Conservation (phyloP, 805 yeast species). For the Metschnikowia henanensis region DNA sequence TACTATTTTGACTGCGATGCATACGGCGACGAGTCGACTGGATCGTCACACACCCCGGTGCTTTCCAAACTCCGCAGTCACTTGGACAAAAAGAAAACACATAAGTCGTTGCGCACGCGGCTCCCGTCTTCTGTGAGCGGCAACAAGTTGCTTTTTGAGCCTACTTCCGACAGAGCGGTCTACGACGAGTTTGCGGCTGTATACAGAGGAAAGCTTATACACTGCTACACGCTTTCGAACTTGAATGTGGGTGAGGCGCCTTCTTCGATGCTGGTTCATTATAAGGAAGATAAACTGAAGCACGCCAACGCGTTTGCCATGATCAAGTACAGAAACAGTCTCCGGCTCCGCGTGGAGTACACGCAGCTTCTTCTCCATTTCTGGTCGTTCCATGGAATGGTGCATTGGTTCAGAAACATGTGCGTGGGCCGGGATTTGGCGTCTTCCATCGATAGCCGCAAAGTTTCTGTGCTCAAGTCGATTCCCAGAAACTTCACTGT, state of each 20-base stretch:
- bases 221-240: slow-evolving; percentile 32
- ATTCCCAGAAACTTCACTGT: slow-evolving; percentile 15
- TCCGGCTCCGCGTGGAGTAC: slow-evolving; percentile 40
- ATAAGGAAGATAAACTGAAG: slow-evolving; percentile 22
- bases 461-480: slow-evolving; percentile 25
- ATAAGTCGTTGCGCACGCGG: slow-evolving; percentile 16
- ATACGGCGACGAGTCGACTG: slow-evolving; percentile 25
- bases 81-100: slow-evolving; percentile 17
- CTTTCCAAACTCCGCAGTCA: slow-evolving; percentile 22
- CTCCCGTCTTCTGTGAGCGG: slow-evolving; percentile 23
- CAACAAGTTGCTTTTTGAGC: slow-evolving; percentile 41
- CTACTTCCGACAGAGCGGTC: slow-evolving; percentile 22
- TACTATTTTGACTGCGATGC: slow-evolving; percentile 32
- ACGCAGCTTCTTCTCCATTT: slow-evolving; percentile 39
- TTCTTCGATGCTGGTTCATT: slow-evolving; percentile 25
- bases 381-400: slow-evolving; percentile 42
- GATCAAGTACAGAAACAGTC: slow-evolving; percentile 30
- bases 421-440: slow-evolving; percentile 37
- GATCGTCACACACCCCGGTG: slow-evolving; percentile 6
- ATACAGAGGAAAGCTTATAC: slow-evolving; percentile 26
- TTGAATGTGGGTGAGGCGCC: slow-evolving; percentile 39
- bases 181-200: slow-evolving; percentile 19
- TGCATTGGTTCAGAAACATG: slow-evolving; percentile 38
- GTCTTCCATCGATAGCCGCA: slow-evolving; percentile 28
- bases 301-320: slow-evolving; percentile 6